Conservation (phyloP, 257 asterid species). For the Ilex asprella region DNA sequence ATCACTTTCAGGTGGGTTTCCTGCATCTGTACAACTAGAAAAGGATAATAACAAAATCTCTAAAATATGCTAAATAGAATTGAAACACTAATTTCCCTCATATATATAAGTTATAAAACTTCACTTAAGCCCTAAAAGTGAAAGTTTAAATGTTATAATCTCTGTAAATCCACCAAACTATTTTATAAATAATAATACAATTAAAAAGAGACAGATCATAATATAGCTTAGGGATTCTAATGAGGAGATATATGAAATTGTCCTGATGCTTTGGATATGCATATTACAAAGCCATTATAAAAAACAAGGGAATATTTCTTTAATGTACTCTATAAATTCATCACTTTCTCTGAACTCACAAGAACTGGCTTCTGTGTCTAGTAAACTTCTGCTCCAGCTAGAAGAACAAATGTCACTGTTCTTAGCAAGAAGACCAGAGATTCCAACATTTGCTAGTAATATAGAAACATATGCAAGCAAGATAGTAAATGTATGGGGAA, state of each 20-base stretch:
- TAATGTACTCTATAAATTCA: background rate
- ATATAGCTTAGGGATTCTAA: background rate
- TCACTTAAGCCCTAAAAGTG: too few relatives aligned
- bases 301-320: too few relatives aligned
- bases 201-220: background rate
- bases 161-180: background rate
- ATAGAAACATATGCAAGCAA: background rate
- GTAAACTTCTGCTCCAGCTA: background rate
- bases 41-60: constrained; percentile 10
- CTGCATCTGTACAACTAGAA: constrained; percentile 22
- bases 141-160: too few relatives aligned
- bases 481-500: background rate
- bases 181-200: background rate
- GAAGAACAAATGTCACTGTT: background rate
- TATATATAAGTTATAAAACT: too few relatives aligned
- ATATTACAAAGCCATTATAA: background rate
- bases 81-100: background rate
- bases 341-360: background rate
- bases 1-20: constrained; percentile 17
- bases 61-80: background rate
- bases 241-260: background rate
- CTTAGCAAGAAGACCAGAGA: too few relatives aligned
- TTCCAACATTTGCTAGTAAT: background rate
- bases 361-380: background rate
- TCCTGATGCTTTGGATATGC: background rate